Base-by-base conservation (phyloP, 345 rosid genomes). In the Ceriops tagal region DNA sequence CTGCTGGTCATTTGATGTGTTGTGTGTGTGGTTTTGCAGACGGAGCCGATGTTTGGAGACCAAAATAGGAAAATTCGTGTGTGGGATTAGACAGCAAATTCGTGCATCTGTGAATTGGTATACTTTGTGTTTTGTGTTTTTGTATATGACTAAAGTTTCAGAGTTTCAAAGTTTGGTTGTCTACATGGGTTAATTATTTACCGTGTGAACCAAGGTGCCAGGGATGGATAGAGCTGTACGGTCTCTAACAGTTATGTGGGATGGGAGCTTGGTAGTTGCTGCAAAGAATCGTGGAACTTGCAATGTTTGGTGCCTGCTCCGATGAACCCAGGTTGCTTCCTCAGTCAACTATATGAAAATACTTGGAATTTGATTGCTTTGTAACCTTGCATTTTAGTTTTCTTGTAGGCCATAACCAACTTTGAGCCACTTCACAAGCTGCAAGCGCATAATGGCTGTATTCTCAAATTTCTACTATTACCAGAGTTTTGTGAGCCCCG, bases 361-460 rank as follows among this genome's bases (percentile, higher is more conserved):
- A 24, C 32, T 39, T 27, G n/a, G 43, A 22, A 64, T 58, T 35
- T 61, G 43, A 58, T 61, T 65, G 66, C 26, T 31, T 19, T 22
- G 47, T 58, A 56, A 24, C 73, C 46, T 61, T 20, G 13, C 22
- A 35, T 31, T 31, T 31, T 31, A 31, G 34, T 31, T 31, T 31
- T 68, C 70, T 58, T 73, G 77, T 82, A 93, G 97, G 88, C 91
- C 5, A 95, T 90, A 96, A 86, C 92, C 58, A 91, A 86, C 85
- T 92, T 88, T 78, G 92, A 89, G 86, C 99, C 99, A 26, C 96
- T 92, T 75, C 98, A 92, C 80, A 92, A 95, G 83, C 85, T 92
- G 57, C 96, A 87, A 81, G 96, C 98, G 55, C 99, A 95, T 71
- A 58, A 83, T 74, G 88, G 85, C 62, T 86, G 85, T 84, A 90